Evolutionary conservation across 148 eudicot genomes (phyloP).

Genomic region (Chenopodium formosanum): DNA sequence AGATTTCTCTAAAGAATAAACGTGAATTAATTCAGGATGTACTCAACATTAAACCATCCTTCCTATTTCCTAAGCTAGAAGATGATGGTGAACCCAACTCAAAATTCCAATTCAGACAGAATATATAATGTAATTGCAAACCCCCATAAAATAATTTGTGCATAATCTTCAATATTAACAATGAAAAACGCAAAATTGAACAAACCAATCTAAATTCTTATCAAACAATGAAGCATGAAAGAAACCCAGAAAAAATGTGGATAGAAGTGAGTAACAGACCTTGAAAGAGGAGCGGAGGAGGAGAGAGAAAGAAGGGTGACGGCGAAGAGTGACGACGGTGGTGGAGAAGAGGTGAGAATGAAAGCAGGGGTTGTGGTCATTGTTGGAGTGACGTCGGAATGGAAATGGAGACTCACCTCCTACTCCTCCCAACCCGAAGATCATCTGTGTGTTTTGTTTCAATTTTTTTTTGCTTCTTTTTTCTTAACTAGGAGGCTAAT

Average conservation of each 20-base stretch:
- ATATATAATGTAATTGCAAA: neutral
- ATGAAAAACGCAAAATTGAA: no score
- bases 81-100: no score
- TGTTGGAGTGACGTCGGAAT: neutral
- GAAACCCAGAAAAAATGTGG: neutral
- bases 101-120: no score
- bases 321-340: conserved; percentile 49
- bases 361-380: conserved; percentile 2
- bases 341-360: conserved; percentile 47
- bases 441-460: neutral
- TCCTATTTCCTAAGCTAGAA: no score
- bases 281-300: conserved; percentile 39
- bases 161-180: neutral
- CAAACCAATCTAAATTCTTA: no score
- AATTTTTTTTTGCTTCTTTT: no score
- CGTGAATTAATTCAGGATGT: neutral
- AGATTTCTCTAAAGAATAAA: neutral
- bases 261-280: conserved; percentile 17
- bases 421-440: conserved; percentile 5
- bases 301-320: conserved; percentile 35
- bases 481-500: no score
- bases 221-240: neutral
- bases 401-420: neutral
- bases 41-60: neutral
- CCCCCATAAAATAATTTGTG: neutral